Evolutionary conservation across 2,329 filamentous ascomycete species (phyloP).

Genomic region (Dichotomopilus funicola): DNA sequence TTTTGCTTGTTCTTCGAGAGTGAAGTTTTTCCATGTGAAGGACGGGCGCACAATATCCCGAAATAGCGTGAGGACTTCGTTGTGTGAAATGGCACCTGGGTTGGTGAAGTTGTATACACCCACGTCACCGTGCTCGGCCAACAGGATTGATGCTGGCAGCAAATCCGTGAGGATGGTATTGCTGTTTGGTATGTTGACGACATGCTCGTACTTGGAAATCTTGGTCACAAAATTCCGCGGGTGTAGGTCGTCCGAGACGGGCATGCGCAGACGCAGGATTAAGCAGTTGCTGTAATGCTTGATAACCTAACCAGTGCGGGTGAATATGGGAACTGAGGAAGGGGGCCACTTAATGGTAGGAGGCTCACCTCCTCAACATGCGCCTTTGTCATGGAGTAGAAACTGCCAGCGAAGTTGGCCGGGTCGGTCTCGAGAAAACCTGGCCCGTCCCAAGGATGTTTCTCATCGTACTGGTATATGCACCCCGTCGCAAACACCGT

Average conservation of each 20-base stretch:
- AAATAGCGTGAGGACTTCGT: slow-evolving; percentile 59
- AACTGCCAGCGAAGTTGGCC: slow-evolving; percentile 60
- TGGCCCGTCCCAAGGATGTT: slow-evolving; percentile 52
- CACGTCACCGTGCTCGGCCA: slow-evolving; percentile 55
- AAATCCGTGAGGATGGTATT: slow-evolving; percentile 61
- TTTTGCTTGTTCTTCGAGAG: slow-evolving; percentile 58
- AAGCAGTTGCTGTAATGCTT: slow-evolving; percentile 55
- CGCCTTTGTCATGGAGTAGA: slow-evolving; percentile 62
- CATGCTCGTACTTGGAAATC: slow-evolving; percentile 56
- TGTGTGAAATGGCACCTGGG: slow-evolving; percentile 64
- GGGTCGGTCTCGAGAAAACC: slow-evolving; percentile 56
- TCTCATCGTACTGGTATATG: slow-evolving; percentile 58
- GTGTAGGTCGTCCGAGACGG: slow-evolving; percentile 61
- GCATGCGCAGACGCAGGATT: slow-evolving; percentile 62
- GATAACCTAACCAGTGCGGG: slow-evolving; percentile 41
- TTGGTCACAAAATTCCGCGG: slow-evolving; percentile 64
- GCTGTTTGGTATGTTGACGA: slow-evolving; percentile 63
- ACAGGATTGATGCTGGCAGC: slow-evolving; percentile 52
- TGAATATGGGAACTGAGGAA: too few species aligned
- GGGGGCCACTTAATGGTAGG: too few species aligned
- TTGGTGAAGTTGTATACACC: slow-evolving; percentile 67
- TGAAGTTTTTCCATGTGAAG: slow-evolving; percentile 61
- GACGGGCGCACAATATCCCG: slow-evolving; percentile 55
- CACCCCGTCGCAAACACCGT: slow-evolving; percentile 64
- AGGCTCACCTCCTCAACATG: slow-evolving; percentile 52